These are phyloP conservation scores for Alternaria rosae DNA, from an alignment of 2,329 filamentous ascomycete species.

Conservation along the genomic window DNA sequence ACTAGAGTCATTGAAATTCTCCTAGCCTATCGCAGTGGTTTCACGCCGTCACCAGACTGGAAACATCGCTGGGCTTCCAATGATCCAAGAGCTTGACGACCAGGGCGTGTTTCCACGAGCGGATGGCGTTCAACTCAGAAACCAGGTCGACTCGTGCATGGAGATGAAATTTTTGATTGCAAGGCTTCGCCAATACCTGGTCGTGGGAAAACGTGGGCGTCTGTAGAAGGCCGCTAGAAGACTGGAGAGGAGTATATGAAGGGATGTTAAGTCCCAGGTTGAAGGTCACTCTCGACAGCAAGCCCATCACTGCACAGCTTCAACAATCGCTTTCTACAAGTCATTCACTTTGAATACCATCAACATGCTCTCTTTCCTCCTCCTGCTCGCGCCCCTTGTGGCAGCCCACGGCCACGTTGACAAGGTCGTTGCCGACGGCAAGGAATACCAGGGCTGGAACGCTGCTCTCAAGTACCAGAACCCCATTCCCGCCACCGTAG, in stretches of 20 bases:
- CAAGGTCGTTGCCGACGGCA: slow-evolving; percentile 37
- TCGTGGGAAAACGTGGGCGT: slow-evolving; percentile 4
- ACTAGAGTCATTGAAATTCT: background rate
- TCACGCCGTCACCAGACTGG: slow-evolving; percentile 14
- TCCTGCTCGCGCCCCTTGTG: slow-evolving; percentile 30
- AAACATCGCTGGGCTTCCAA: slow-evolving; percentile 1
- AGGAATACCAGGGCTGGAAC: slow-evolving; percentile 42
- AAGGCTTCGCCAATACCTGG: slow-evolving; percentile 1
- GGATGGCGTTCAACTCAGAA: slow-evolving; percentile 5
- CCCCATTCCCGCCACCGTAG: slow-evolving; percentile 40
- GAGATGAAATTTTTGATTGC: slow-evolving; percentile 18
- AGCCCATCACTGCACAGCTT: slow-evolving; percentile 8
- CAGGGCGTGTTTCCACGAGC: background rate
- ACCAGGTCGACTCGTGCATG: slow-evolving; percentile 10
- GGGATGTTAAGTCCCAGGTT: slow-evolving; percentile 8
- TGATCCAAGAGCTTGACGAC: slow-evolving; percentile 7
- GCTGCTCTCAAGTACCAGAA: slow-evolving; percentile 39
- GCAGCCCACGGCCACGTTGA: slow-evolving; percentile 44
- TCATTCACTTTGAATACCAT: background rate
- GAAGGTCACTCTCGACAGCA: slow-evolving; percentile 10
- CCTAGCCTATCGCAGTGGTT: slow-evolving; percentile 12
- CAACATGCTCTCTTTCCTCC: slow-evolving; percentile 22
- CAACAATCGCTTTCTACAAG: background rate
- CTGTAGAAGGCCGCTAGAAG: slow-evolving; percentile 2
- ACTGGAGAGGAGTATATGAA: slow-evolving; percentile 10